phyloP scores from a whole-genome alignment of 2,329 filamentous ascomycete genomes.

The Ciborinia camelliae region DNA sequence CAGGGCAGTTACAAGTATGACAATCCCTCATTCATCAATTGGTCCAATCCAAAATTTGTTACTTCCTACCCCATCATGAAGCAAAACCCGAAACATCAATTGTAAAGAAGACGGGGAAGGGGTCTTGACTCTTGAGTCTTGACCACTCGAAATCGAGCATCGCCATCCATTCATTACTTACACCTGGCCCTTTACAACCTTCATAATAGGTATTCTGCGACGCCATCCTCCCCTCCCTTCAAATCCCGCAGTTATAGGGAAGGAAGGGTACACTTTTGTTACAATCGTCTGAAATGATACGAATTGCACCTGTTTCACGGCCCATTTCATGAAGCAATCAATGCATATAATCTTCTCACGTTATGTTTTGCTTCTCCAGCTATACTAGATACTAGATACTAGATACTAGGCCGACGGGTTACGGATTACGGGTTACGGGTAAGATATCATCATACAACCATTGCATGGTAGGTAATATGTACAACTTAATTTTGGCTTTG shows the following conservation, averaged over 20 bases:
- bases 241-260: background rate
- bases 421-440: too few relatives aligned
- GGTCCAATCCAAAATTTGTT: background rate
- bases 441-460: too few relatives aligned
- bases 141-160: background rate
- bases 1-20: background rate
- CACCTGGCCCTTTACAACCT: too few relatives aligned
- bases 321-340: slow-evolving; percentile 14
- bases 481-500: too few relatives aligned
- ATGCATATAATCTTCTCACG: background rate
- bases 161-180: too few relatives aligned
- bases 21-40: background rate
- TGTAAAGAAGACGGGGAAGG: slow-evolving; percentile 10
- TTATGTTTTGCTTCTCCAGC: too few relatives aligned
- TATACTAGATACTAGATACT: too few relatives aligned
- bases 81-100: slow-evolving; percentile 25
- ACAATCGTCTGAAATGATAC: background rate
- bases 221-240: background rate
- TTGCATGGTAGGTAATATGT: too few relatives aligned
- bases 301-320: background rate
- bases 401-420: too few relatives aligned
- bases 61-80: slow-evolving; percentile 27
- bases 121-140: too few relatives aligned
- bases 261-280: background rate
- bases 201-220: too few relatives aligned